A percentile compares a stretch with the other conserved stretches of the same genome.
Conservation (phyloP, 1,139 yeast species). For the Kurtzmaniella natalensis region DNA sequence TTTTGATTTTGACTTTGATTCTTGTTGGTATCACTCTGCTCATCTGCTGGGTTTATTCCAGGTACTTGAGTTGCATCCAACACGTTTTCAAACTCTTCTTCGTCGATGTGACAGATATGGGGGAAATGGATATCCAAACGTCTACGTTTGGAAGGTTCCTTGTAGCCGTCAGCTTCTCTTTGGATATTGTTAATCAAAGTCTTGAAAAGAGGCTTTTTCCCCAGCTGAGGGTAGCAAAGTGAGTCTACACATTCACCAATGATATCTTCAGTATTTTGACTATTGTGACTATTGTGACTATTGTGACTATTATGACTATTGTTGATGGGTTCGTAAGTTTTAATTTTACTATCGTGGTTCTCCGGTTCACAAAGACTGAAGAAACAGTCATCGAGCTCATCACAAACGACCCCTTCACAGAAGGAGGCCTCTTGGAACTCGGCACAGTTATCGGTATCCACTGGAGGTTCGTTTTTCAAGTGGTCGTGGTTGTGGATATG, state of each 20-base stretch:
- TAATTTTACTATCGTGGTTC: neutral
- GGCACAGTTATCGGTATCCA: constrained; percentile 17
- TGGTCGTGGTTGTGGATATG: constrained; percentile 57
- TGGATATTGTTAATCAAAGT: constrained; percentile 33
- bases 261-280: neutral
- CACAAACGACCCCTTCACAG: constrained; percentile 42
- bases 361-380: constrained; percentile 28
- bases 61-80: neutral
- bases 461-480: constrained; percentile 13
- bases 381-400: constrained; percentile 44
- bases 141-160: constrained; percentile 3
- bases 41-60: neutral
- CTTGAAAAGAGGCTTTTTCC: constrained; percentile 28
- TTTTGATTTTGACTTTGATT: constrained; percentile 15
- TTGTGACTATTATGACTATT: neutral
- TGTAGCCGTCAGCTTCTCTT: constrained; percentile 11
- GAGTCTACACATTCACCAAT: constrained; percentile 1
- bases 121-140: constrained; percentile 28
- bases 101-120: constrained; percentile 32
- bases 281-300: neutral
- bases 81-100: no score
- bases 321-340: neutral
- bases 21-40: neutral
- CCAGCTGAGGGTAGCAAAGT: constrained; percentile 9
- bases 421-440: constrained; percentile 29